Evolutionary conservation across 2,329 filamentous ascomycete species (phyloP).

Genomic region (Bipolaris zeicola): DNA sequence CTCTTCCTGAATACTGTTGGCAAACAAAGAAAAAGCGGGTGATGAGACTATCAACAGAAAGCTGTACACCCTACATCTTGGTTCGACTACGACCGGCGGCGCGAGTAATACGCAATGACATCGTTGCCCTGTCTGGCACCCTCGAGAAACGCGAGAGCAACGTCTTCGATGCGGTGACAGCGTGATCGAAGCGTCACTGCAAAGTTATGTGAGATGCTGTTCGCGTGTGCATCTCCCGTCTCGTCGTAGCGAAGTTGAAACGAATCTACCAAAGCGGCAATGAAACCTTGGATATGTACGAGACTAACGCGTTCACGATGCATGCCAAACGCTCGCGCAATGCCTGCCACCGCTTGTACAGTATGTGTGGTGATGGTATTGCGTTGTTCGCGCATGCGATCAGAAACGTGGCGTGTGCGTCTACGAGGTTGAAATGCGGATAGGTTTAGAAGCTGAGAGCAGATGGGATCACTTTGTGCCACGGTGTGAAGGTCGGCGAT

Average conservation of each 20-base stretch:
- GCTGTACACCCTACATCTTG: background rate
- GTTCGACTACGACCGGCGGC: background rate
- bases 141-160: conserved; percentile 10
- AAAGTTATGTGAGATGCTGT: conserved; percentile 5
- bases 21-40: no score
- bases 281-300: conserved; percentile 6
- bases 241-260: background rate
- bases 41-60: no score
- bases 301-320: rapidly evolving
- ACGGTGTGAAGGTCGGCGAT: background rate
- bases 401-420: background rate
- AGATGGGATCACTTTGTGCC: background rate
- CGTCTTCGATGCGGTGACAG: background rate
- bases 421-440: background rate
- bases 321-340: conserved; percentile 7
- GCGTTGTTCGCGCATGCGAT: background rate
- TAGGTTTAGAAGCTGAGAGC: background rate
- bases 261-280: conserved; percentile 5
- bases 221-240: background rate
- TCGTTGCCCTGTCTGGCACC: conserved; percentile 4
- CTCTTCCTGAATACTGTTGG: no score
- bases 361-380: background rate
- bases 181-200: conserved; percentile 3
- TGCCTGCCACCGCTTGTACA: background rate
- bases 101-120: background rate